Base-by-base conservation (phyloP, 306 rosid species). In the Lotus japonicus region DNA sequence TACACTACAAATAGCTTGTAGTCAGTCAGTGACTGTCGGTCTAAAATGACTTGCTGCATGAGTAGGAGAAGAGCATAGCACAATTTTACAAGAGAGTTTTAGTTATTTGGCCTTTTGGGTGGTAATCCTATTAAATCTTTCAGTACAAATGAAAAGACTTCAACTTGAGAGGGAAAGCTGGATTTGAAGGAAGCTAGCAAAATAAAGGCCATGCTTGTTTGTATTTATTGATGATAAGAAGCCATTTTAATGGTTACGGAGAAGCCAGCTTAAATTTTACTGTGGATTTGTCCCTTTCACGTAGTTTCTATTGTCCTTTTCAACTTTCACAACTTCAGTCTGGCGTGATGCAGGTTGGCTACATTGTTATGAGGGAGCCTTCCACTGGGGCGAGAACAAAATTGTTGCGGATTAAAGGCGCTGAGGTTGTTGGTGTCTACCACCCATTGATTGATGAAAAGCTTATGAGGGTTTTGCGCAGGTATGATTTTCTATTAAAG, bases 371-470 rank as follows among this genome's bases (percentile, higher is more conserved):
- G 96, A 84, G 15, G 19, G 92, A 92, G 49, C 92, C 84, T 1
- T 79, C 89, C 19, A 87, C 95, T 0, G 82, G 92, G 56, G 77
- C 74, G 18, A 80, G 86, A 81, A 69, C 84, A 54, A 87, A 81
- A 68, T 72, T 92, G 71, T 71, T 92, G 79, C 86, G 98, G 79
- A 86, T 92, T 83, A 89, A 71, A 84, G 89, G 78, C 52, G 96
- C 96, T 35, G 81, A 68, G 63, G 91, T 92, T 56, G 98, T 92
- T 66, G 96, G 92, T 57, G 92, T 87, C 42, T 87, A 84, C 82
- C 98, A 89, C 67, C 88, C 86, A 31, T 81, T 89, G 91, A 80
- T 92, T 12, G 91, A 92, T 79, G 88, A 87, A 72, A 87, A 74
- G 75, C 89, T 89, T 31, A 76, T 92, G 85, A 75, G 63, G 80